phyloP scores from a whole-genome alignment of 495 filamentous ascomycete species.

The Aspergillus incahuasiensis region DNA sequence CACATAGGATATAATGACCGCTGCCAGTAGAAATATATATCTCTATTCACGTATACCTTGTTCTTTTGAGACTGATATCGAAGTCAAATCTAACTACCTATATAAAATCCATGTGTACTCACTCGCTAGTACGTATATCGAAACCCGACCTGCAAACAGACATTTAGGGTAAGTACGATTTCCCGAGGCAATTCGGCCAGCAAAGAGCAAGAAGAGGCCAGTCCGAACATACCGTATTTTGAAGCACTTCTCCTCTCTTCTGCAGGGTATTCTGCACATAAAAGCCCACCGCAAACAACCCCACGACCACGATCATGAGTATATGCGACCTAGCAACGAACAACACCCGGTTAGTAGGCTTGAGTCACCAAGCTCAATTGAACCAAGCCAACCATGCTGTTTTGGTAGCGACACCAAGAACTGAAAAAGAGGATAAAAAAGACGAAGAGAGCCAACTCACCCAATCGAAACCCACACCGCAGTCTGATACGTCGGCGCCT shows the following conservation, averaged over 20 bases:
- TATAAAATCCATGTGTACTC: not conserved
- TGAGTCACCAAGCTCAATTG: not conserved
- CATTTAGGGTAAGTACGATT: not conserved
- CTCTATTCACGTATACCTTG: too few relatives aligned
- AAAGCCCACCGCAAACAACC: conserved; percentile 58
- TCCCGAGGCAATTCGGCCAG: not conserved
- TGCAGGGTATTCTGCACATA: conserved; percentile 53
- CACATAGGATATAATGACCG: too few relatives aligned
- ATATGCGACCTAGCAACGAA: conserved; percentile 50
- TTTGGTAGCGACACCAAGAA: too few relatives aligned
- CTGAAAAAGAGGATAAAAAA: too few relatives aligned
- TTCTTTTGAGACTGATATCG: too few relatives aligned
- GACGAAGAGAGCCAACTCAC: conserved; percentile 24
- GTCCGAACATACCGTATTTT: conserved; percentile 41
- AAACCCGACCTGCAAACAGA: conserved; percentile 33
- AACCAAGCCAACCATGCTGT: too few relatives aligned
- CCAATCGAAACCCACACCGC: conserved; percentile 71
- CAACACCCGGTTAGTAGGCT: too few relatives aligned
- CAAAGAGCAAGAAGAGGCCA: conserved; percentile 5
- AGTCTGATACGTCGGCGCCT: conserved; percentile 65
- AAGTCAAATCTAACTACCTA: too few relatives aligned
- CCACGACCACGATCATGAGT: conserved; percentile 60
- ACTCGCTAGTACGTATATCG: conserved; percentile 46
- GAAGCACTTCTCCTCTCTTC: conserved; percentile 45
- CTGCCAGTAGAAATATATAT: too few relatives aligned